These are phyloP conservation scores for Coemansia sp. DNA, from an alignment of 192 early-diverging fungal genomes.

Conservation along the genomic window DNA sequence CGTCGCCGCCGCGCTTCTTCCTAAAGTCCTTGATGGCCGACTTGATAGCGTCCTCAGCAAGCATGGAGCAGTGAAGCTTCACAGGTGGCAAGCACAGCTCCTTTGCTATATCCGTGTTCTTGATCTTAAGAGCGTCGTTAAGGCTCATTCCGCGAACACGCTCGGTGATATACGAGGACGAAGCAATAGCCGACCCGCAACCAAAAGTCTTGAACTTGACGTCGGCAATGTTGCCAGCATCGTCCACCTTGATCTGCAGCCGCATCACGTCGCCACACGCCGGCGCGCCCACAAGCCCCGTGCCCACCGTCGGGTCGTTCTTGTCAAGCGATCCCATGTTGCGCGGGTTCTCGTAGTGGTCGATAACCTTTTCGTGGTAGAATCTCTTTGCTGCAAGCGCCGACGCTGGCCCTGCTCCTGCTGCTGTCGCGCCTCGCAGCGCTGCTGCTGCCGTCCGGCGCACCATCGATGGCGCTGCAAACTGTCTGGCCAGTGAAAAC, in stretches of 20 bases:
- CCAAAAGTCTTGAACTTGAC: constrained; percentile 99
- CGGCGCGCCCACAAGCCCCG: constrained; percentile 90
- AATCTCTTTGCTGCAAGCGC: constrained; percentile 17
- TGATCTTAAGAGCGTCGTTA: constrained; percentile 87
- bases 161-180: constrained; percentile 88
- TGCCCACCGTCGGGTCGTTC: constrained; percentile 86
- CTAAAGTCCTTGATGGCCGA: constrained; percentile 97
- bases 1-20: constrained; percentile 66
- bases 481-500: constrained; percentile 33
- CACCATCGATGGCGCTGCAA: constrained; percentile 15
- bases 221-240: constrained; percentile 89
- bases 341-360: constrained; percentile 95
- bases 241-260: constrained; percentile 96
- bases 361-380: constrained; percentile 79
- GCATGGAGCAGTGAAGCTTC: constrained; percentile 99
- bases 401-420: constrained; percentile 1
- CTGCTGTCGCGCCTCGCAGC: constrained; percentile 7
- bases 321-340: constrained; percentile 95
- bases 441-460: constrained; percentile 23
- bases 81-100: constrained; percentile 94
- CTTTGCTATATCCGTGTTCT: constrained; percentile 96
- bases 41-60: constrained; percentile 99
- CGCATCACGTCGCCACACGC: constrained; percentile 92
- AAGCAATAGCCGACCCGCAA: constrained; percentile 96
- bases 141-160: constrained; percentile 93